Evolutionary conservation across 148 eudicot genomes (phyloP), one percentile per base, ranked within the genome.

Genomic region (Rheum nobile): DNA sequence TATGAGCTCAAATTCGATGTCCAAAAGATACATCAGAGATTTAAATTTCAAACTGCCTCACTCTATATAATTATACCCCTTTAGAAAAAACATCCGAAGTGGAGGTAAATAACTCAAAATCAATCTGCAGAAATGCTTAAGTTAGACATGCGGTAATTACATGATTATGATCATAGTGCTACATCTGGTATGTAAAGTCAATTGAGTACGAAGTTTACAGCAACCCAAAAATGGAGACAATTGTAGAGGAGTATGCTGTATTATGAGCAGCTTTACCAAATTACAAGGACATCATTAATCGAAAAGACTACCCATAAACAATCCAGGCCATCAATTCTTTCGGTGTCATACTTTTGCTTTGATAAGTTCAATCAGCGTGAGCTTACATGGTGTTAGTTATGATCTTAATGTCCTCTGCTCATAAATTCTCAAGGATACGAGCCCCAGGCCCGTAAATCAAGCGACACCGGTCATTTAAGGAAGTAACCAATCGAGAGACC

Each of bases 371-470:
- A 65, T 65, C 70, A 65, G 41, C 70, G 41, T 63, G 69, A 63
- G 19, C n/a, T 63, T 32, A 63, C 37, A 65, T 16, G 21, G 70
- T 65, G 39, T 65, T 65, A 32, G 10, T 65, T 34, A 34, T 65
- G 41, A 65, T 14, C 6, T 68, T 71, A 77, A 77, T 16, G 81
- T 78, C 29, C 77, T 84, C 75, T 77, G 84, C 59, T 85, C 74
- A 70, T 31, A 17, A 71, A 47, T 68, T 81, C 74, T n/a, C n/a
- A 65, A 11, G 31, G 65, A 32, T 32, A 17, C 77, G 79, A 13
- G 86, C 84, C 68, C 86, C 96, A 43, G 98, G 97, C 17, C 98
- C 97, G 82, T 91, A 94, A 37, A 94, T 85, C 80, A 89, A 76
- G 67, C 86, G 90, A 83, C 98, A 94, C 24, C 98, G 90, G 31